Base-by-base conservation (phyloP, 176 grass and related monocot genomes). In the Cocos nucifera region DNA sequence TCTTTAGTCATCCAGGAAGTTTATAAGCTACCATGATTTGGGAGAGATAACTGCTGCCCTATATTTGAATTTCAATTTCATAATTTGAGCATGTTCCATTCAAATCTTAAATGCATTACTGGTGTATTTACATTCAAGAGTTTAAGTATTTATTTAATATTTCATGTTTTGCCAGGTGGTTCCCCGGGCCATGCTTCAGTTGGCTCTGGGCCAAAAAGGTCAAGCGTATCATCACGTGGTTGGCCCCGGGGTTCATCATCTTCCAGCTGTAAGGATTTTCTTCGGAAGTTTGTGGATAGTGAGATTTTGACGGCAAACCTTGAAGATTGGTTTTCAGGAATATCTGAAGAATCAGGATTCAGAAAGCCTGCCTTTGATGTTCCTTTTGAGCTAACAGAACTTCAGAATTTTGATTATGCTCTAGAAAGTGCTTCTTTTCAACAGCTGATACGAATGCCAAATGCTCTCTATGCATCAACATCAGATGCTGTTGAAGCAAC, bases 341-440 rank as follows among this genome's bases (percentile, higher is more conserved):
- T 82, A 50, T 79, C 64, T 54, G 71, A 84, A 61, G 84, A 88
- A 32, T 71, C 53, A 54, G 83, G 64, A 21, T 80, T 78, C 56
- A 72, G 26, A 57, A 80, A 84, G 51, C 83, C 77, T 54, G 62
- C 53, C 27, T 91, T 98, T 18, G 81, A 80, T 67, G 84, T 78
- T 25, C 81, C 87, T 68, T 98, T 92, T 4, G 76, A 98, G 30
- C 64, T 92, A 48, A 50, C 63, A 15, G 75, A 98, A 74, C 79
- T 98, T 19, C 87, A 92, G 59, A 91, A 76, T 76, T 88, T 92
- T 29, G 93, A 92, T 68, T 91, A 97, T 65, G 93, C 93, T 6
- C 30, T 97, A 19, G 92, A 91, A 57, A 84, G 93, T 24, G 65
- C 88, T 73, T 73, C 93, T 32, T 97, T 97, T 70, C 93, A 88